These are phyloP conservation scores for Stagonosporopsis vannaccii DNA, from an alignment of 2,329 filamentous ascomycete genomes.

Conservation along the genomic window DNA sequence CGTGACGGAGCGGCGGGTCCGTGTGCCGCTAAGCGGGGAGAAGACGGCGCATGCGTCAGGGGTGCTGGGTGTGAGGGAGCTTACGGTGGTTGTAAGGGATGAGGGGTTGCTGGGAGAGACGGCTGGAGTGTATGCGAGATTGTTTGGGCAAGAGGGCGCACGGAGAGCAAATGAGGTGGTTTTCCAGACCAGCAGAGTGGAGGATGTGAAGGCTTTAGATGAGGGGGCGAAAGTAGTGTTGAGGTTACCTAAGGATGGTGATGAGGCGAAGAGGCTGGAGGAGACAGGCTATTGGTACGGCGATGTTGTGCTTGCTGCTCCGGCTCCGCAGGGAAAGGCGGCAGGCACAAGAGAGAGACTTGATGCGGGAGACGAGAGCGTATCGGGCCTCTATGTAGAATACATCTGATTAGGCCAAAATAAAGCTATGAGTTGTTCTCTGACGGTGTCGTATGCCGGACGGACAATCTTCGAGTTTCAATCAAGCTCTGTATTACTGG, in stretches of 20 bases:
- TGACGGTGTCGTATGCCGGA: no score
- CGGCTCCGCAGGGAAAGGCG: slow-evolving; percentile 13
- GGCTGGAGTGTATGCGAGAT: slow-evolving; percentile 16
- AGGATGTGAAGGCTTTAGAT: slow-evolving; percentile 19
- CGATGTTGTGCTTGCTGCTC: slow-evolving; percentile 32
- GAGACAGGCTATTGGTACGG: slow-evolving; percentile 37
- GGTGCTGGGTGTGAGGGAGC: slow-evolving; percentile 54
- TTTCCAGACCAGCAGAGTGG: slow-evolving; percentile 28
- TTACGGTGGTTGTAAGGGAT: slow-evolving; percentile 38
- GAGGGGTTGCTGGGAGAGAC: slow-evolving; percentile 23
- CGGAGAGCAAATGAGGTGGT: slow-evolving; percentile 13
- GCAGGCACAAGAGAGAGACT: slow-evolving; percentile 21
- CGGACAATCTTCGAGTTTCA: no score
- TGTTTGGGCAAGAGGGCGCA: slow-evolving; percentile 24
- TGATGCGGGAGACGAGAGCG: slow-evolving; percentile 21
- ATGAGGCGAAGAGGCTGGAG: slow-evolving; percentile 25
- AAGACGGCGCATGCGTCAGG: slow-evolving; percentile 60
- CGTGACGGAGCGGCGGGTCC: slow-evolving; percentile 61
- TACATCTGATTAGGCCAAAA: slow-evolving; percentile 30
- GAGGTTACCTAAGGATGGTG: slow-evolving; percentile 27
- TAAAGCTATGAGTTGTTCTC: no score
- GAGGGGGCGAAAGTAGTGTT: slow-evolving; percentile 30
- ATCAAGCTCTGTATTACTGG: no score
- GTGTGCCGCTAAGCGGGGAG: slow-evolving; percentile 59
- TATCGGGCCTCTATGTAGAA: slow-evolving; percentile 38